These are phyloP conservation scores for Daedaleopsis nitida DNA, from an alignment of 768 basidiomycete genomes.

Conservation along the genomic window DNA sequence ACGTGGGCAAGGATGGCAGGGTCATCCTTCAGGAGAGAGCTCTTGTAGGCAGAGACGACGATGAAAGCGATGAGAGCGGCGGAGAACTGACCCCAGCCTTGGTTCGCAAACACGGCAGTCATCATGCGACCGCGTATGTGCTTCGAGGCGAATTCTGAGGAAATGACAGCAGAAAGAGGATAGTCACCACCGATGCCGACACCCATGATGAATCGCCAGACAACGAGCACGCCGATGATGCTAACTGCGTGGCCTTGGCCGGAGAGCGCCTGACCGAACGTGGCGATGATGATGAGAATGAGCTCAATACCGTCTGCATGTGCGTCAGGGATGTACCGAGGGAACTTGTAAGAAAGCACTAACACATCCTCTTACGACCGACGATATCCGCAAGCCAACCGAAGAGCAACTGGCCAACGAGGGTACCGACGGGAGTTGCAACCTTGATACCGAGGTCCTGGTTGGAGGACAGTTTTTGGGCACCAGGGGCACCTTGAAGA, in stretches of 20 bases:
- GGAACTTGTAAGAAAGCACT: conserved; percentile 29
- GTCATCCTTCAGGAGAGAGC: conserved; percentile 48
- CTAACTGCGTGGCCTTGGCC: conserved; percentile 65
- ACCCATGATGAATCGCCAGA: conserved; percentile 86
- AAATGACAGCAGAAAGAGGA: conserved; percentile 82
- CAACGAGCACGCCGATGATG: conserved; percentile 75
- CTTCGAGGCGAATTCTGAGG: conserved; percentile 85
- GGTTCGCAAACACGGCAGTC: conserved; percentile 84
- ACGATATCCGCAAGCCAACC: conserved; percentile 79
- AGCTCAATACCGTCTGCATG: conserved; percentile 66
- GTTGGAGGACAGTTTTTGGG: conserved; percentile 46
- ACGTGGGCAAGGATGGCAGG: conserved; percentile 48
- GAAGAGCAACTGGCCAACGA: conserved; percentile 76
- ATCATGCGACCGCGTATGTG: conserved; percentile 82
- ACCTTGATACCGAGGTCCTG: conserved; percentile 81
- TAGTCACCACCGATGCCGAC: conserved; percentile 91
- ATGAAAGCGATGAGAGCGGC: conserved; percentile 70
- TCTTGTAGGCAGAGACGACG: conserved; percentile 69
- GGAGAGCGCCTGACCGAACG: conserved; percentile 78
- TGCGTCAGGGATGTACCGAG: neutral
- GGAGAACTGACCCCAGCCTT: conserved; percentile 85
- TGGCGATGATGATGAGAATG: conserved; percentile 79
- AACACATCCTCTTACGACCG: conserved; percentile 82
- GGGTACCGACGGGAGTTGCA: conserved; percentile 74
- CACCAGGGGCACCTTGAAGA: neutral